A percentile compares a stretch with the other conserved stretches of the same genome.
Conservation (phyloP, 495 filamentous ascomycete species). For the Chaetomidium leptoderma region DNA sequence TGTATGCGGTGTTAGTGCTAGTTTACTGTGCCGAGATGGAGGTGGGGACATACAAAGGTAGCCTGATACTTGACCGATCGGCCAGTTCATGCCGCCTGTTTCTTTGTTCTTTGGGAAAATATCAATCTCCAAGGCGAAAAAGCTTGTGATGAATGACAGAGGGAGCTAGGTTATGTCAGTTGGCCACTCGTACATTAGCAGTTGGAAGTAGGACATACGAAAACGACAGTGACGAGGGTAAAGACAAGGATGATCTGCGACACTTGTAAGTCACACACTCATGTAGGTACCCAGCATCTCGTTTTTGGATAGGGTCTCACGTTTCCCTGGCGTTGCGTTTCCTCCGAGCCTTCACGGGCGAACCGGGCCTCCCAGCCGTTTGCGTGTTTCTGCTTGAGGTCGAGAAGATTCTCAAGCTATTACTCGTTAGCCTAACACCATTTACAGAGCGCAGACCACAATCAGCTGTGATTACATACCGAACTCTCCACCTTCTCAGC, state of each 20-base stretch:
- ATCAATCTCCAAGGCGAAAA: slow-evolving; percentile 15
- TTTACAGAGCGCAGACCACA: not conserved
- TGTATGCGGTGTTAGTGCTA: not conserved
- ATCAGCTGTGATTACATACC: not conserved
- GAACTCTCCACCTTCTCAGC: slow-evolving; percentile 16
- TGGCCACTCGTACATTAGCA: too few species aligned
- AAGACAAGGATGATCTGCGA: slow-evolving; percentile 23
- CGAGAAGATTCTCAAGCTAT: slow-evolving; percentile 22
- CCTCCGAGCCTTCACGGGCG: slow-evolving; percentile 19
- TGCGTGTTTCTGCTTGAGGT: slow-evolving; percentile 32
- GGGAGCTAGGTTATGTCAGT: slow-evolving; percentile 14
- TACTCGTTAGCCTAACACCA: not conserved
- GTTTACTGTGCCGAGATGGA: too few species aligned
- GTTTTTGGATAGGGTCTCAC: not conserved
- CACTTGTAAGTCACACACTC: not conserved
- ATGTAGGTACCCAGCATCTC: not conserved
- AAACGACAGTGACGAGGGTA: slow-evolving; percentile 22
- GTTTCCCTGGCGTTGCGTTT: slow-evolving; percentile 19
- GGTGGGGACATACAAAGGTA: slow-evolving; percentile 12
- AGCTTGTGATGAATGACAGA: slow-evolving; percentile 22
- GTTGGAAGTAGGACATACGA: slow-evolving; percentile 7
- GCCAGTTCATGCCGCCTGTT: slow-evolving; percentile 12
- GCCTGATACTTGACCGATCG: not conserved
- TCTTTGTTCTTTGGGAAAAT: slow-evolving; percentile 14
- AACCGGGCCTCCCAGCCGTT: slow-evolving; percentile 27